Conservation (phyloP, 108 stramenopile species). For the Cyclostephanos tholiformis region DNA sequence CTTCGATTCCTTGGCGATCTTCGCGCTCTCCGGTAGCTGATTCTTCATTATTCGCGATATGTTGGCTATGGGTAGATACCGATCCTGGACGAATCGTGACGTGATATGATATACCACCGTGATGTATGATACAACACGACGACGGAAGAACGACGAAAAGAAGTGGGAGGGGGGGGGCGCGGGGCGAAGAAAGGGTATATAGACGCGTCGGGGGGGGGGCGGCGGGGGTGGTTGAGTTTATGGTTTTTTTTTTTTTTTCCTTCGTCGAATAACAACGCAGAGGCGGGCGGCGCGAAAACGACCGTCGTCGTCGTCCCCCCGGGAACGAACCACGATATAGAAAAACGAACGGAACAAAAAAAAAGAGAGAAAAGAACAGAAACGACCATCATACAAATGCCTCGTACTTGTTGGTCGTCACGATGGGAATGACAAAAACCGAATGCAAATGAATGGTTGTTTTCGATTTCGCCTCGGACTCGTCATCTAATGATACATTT, state of each 20-base stretch:
- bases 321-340: too few species aligned
- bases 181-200: too few species aligned
- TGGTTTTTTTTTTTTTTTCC: too few species aligned
- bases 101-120: too few species aligned
- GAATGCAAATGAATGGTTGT: constrained; percentile 20
- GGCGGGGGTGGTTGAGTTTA: too few species aligned
- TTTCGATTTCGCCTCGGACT: constrained; percentile 1
- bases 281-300: too few species aligned
- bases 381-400: constrained; percentile 13
- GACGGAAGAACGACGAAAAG: too few species aligned
- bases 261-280: too few species aligned
- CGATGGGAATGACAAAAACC: not conserved
- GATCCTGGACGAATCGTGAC: too few species aligned
- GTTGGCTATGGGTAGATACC: constrained; percentile 98
- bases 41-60: constrained; percentile 99
- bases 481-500: constrained; percentile 25
- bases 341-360: not conserved
- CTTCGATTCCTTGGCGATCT: constrained; percentile 99
- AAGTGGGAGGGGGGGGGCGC: too few species aligned
- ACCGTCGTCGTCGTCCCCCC: not conserved
- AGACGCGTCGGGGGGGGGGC: too few species aligned
- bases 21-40: constrained; percentile 96
- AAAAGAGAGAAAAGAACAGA: not conserved
- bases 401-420: constrained; percentile 29
- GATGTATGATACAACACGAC: too few species aligned